Base-by-base conservation (phyloP, 257 asterid genomes). In the Eustoma russellianum region DNA sequence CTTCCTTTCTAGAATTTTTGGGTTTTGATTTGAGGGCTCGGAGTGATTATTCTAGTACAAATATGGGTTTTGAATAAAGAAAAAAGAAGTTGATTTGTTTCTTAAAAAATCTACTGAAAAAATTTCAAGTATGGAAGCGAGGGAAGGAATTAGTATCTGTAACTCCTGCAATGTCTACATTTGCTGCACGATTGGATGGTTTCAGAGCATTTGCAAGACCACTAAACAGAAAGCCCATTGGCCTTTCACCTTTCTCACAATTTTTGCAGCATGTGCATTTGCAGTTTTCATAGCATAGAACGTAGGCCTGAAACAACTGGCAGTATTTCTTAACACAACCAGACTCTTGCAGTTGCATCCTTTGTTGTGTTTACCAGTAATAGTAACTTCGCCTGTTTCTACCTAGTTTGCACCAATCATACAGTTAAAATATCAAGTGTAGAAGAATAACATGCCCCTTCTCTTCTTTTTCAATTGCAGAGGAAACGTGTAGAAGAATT, bases 321-420 rank as follows among this genome's bases (percentile, higher is more conserved):
- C 95, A 86, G 64, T 86, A 86, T 76, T 70, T 80, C 88, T 86
- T 86, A 35, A 80, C 90, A 52, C 93, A 86, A 18, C 82, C 83
- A 10, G 93, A 71, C 59, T 80, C 63, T 82, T 85, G 67, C 95
- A 79, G 54, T 82, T 65, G 76, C 95, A 85, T 54, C 95, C 95
- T 67, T 68, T 86, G 61, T 70, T 70, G 64, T 86, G 87, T 33
- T 70, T 70, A 30, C 53, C 70, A 5, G 34, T 18, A 16, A 51
- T 19, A 19, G 43, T 7, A 49, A 41, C 63, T 18, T 51, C 61
- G 44, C 56, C 43, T n/a, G 43, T 52, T 59, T 70, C 85, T 5
- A 62, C 86, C 95, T 83, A 70, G 48, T 66, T 38, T 38, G 43
- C 5, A 38, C 11, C n/a, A 38, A 38, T 7, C 9, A 38, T 7